Evolutionary conservation across 345 rosid species (phyloP).

Genomic region (Cardamine chenopodiifolia): DNA sequence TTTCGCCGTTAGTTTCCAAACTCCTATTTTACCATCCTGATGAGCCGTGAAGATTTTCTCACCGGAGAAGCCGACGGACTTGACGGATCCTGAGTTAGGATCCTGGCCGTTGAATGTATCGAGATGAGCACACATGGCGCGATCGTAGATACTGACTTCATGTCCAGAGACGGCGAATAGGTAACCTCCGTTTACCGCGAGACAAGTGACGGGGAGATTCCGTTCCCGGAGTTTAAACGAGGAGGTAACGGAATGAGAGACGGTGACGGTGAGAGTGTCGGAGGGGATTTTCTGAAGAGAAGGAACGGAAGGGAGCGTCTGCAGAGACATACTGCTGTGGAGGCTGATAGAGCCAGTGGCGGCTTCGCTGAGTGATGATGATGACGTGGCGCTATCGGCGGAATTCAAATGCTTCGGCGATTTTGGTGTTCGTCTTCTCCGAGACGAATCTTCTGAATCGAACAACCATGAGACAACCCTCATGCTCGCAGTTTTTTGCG

Average conservation of each 20-base stretch:
- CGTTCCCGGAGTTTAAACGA: conserved; percentile 48
- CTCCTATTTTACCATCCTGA: conserved; percentile 86
- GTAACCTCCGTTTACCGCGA: conserved; percentile 56
- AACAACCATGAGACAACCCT: conserved; percentile 54
- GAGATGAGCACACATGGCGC: conserved; percentile 44
- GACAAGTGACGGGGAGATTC: conserved; percentile 61
- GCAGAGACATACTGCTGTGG: conserved; percentile 73
- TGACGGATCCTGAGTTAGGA: conserved; percentile 69
- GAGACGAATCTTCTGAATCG: conserved; percentile 20
- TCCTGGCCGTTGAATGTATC: conserved; percentile 53
- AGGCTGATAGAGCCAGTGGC: conserved; percentile 48
- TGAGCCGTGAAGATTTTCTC: conserved; percentile 77
- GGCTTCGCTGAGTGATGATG: conserved; percentile 34
- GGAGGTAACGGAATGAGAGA: conserved; percentile 44
- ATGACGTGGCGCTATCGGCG: conserved; percentile 40
- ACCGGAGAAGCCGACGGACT: conserved; percentile 58
- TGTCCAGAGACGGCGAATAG: conserved; percentile 69
- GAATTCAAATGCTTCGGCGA: conserved; percentile 39
- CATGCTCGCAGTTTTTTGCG: conserved; percentile 36
- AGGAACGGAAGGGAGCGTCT: conserved; percentile 75
- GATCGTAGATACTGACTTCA: conserved; percentile 71
- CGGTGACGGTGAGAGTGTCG: conserved; percentile 46
- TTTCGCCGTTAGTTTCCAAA: conserved; percentile 59
- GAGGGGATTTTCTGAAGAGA: conserved; percentile 67
- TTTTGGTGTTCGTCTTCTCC: conserved; percentile 20